Base-by-base conservation (phyloP, 2,329 filamentous ascomycete genomes). In the Pestalotiopsis sp. region DNA sequence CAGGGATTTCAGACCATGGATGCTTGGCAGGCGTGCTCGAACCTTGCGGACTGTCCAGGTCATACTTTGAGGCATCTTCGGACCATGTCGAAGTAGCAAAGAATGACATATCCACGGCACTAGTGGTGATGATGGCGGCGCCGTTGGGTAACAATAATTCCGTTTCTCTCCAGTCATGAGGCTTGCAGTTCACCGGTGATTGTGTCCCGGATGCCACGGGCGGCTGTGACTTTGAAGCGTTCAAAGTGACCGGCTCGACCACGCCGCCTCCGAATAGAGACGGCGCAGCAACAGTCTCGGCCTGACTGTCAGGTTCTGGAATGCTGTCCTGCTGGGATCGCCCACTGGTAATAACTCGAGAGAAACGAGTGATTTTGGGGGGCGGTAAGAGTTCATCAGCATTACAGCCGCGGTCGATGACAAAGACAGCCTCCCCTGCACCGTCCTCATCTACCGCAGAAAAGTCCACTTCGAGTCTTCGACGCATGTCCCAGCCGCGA, bases 401-500 rank as follows among this genome's bases (percentile, higher is more conserved):
- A 36, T 89, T 88, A n/a, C 90, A 79, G 0, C 93, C 94, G 74
- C 91, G 92, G 41, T 89, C 86, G 61, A 98, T 85, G 2, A 97
- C 86, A 31, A 97, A 85, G 52, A 97, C 83, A 17, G 86, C 87
- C 79, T 98, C 95, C 23, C 94, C 94, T 31, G 90, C 91, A 63
- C 90, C 89, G 67, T 89, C 84, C n/a, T 89, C 88, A 80, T 96
- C 92, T 72, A 95, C 93, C 23, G 89, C 90, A 56, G 92, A 92
- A 80, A 98, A 98, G 77, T 99, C 96, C 2, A 97, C 93, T 74
- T 96, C 92, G 2, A 98, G 83, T 70, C 85, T 90, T 70, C 94
- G 89, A 66, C 90, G 90, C 95, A 98, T 98, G 75, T 98, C 93
- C 95, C 96, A 98, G 2, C 92, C 92, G 69, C 92, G 83, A 75